Evolutionary conservation across 805 yeast species (phyloP), one percentile per base, ranked within the genome.

Genomic region (Tetrapisispora nanseiensis): DNA sequence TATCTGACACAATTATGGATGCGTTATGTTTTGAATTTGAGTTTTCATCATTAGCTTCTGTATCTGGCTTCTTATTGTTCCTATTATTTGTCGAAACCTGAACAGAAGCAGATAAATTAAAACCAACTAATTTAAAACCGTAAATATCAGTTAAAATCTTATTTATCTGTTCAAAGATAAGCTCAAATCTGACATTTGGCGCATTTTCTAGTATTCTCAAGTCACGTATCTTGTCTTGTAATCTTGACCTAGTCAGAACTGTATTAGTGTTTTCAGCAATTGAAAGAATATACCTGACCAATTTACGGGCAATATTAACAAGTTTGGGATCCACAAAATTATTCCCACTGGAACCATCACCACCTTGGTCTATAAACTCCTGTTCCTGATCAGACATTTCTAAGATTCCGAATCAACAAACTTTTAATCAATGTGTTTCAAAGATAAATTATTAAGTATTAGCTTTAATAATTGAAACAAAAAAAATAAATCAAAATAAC

Each of bases 91-190:
- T 26, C 15, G 57, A 44, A 21, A 46, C 48, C 32, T 54, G 39
- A 4, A 7, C 5, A 22, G 3, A 12, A 9, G 13, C 12, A 3
- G 20, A 6, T 10, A 15, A 10, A 6, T 24, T 23, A 21, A 20
- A 35, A 1, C 61, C 56, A 22, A 37, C 40, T 19, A 60, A 28
- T 19, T 49, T 45, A 39, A 52, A 58, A 8, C 64, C 63, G 42
- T 49, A 58, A 11, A 56, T 48, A 42, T 52, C 55, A 6, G n/a
- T 34, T n/a, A 60, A 35, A 6, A 57, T 49, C 6, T 21, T 15
- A 37, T 58, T 55, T 15, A 54, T 40, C 13, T 46, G 44, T 11
- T 20, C 37, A 15, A 44, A 50, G n/a, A 56, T 24, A 3, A 6
- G 11, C 2, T 37, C 41, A 39, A 60, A 55, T 10, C 44, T 33